Evolutionary conservation across 2,329 filamentous ascomycete species (phyloP), one percentile per base, ranked within the genome.

Genomic region (Venturia pyrina): DNA sequence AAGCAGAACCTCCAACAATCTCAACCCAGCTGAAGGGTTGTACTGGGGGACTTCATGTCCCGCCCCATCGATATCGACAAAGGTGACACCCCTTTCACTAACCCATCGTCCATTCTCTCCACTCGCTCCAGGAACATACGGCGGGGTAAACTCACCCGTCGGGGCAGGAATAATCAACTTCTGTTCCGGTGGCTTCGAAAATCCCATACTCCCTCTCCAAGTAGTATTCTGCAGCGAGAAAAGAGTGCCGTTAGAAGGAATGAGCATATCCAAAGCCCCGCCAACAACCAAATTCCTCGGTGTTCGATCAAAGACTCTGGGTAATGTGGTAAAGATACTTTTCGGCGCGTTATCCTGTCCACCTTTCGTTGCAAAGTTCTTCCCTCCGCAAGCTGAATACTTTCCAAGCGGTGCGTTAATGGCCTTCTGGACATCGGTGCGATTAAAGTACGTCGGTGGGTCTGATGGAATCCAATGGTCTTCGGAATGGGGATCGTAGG

Each of bases 41-140:
- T 89, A 91, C 74, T 89, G 85, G 0, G 83, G 83, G 5, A 84
- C 76, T 81, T 87, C 88, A 76, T 93, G 88, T 0, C 90, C 90
- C 0, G 82, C 78, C 11, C 88, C 73, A 50, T 84, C 80, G 65
- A 91, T 81, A 41, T 83, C 82, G 3, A 87, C 85, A 69, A 85
- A 90, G 0, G 90, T 95, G 59, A 96, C 77, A 0, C 89, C 89
- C 56, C 91, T 82, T 79, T 96, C 91, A 0, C 85, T 88, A 70
- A 89, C 85, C 19, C 83, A 83, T 0, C 32, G 28, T 37, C 53
- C 53, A 32, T 8, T 37, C 53, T 59, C 53, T 1, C 53, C 53
- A 21, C 53, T 59, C 32, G 28, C 53, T n/a, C 53, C 53, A 53
- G 8, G 48, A 13, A 59, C 53, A 21, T 6, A 10, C 7, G 53